A percentile compares a stretch with the other conserved stretches of the same genome.
phyloP scores from a whole-genome alignment of 192 early-diverging fungal genomes.

The Gamsiella multidivaricata region DNA sequence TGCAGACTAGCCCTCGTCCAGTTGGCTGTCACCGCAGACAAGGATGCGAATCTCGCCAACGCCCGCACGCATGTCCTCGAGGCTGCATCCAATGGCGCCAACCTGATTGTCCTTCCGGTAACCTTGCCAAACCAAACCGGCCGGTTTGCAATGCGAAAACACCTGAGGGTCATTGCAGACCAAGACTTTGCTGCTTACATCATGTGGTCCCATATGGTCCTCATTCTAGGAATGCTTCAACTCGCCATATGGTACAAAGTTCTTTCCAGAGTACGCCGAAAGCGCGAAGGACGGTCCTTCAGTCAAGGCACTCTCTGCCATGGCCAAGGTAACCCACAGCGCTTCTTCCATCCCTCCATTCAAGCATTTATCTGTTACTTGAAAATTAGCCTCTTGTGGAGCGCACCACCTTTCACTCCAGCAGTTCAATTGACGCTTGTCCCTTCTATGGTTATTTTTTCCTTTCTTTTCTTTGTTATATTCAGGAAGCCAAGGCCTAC shows the following conservation, averaged over 20 bases:
- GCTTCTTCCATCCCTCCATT: no score
- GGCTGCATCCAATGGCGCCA: slow-evolving; percentile 84
- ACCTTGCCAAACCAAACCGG: background rate
- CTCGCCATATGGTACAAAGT: slow-evolving; percentile 93
- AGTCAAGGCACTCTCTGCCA: slow-evolving; percentile 74
- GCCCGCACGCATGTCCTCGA: slow-evolving; percentile 86
- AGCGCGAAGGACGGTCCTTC: slow-evolving; percentile 77
- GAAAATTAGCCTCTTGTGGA: no score
- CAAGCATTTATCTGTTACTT: no score
- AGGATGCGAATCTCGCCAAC: slow-evolving; percentile 80
- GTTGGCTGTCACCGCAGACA: slow-evolving; percentile 79
- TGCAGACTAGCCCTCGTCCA: slow-evolving; percentile 84
- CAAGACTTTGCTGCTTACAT: background rate
- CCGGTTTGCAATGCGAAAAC: slow-evolving; percentile 2
- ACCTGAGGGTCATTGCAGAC: background rate
- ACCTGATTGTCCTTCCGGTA: slow-evolving; percentile 93
- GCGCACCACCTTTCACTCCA: no score
- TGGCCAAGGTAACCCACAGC: slow-evolving; percentile 77
- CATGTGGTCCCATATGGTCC: background rate
- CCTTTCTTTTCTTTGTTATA: background rate
- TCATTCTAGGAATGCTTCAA: slow-evolving; percentile 93
- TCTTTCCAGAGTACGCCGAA: slow-evolving; percentile 95
- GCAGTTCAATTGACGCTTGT: background rate
- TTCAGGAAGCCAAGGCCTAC: slow-evolving; percentile 81
- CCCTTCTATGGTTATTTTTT: background rate